Evolutionary conservation across 1,284 basidiomycete species (phyloP), one percentile per base, ranked within the genome.

Genomic region (Paramarasmius palmivorus): DNA sequence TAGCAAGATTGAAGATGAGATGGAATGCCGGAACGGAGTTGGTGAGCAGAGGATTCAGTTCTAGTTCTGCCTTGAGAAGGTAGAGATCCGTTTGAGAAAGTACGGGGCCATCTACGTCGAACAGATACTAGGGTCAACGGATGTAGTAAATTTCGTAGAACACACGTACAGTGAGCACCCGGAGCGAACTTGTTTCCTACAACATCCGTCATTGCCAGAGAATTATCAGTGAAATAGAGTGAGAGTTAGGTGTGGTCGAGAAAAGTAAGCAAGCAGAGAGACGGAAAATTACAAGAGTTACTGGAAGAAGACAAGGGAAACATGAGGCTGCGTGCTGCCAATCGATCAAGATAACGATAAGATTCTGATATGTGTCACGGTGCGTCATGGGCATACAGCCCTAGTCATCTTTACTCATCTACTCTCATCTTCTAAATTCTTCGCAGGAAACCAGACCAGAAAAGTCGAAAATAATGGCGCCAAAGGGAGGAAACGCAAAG

Each of bases 401-500:
- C n/a, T n/a, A n/a, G n/a, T 49, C 47, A 42, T 14, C 45, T 42
- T 19, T 41, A 38, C 35, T 23, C n/a, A 45, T 36, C 34, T 34
- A 47, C 44, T n/a, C 44, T 14, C 39, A 15, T 22, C 46, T 25
- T 54, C 53, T 23, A 57, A 45, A 3, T 36, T 32, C 4, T 34
- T 55, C 29, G 37, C 50, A 35, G 50, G 56, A 2, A 36, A 55
- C 7, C 46, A 46, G 25, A 44, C 59, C 3, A 23, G 50, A 20
- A 44, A 34, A n/a, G 22, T 42, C 8, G 40, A 42, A 8, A 49
- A 52, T 54, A 38, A 94, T 94, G 93, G 71, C 92, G 55, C 92
- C 93, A 1, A 92, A 89, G 67, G 90, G 90, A 64, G 84, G 81
- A 63, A 95, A 93, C 77, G 78, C 90, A 59, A 95, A 95, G 84